phyloP scores from a whole-genome alignment of 495 filamentous ascomycete genomes.

The Hypomontagnella monticulosa region DNA sequence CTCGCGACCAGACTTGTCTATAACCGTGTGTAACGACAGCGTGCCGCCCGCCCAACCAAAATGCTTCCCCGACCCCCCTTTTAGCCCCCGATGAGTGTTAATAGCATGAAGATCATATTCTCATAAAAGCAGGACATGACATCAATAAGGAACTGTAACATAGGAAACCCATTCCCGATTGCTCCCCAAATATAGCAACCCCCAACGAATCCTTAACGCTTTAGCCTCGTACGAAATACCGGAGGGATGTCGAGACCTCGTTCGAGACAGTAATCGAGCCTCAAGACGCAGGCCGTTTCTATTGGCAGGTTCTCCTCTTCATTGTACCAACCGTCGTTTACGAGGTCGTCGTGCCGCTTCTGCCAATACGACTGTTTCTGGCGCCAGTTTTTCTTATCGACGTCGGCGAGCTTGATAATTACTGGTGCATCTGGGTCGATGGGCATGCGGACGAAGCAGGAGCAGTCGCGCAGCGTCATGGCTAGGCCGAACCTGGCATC shows the following conservation, averaged over 20 bases:
- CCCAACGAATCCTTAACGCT: neutral
- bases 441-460: slow-evolving; percentile 76
- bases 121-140: slow-evolving; percentile 32
- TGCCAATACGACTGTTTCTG: slow-evolving; percentile 81
- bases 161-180: neutral
- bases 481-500: slow-evolving; percentile 59
- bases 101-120: slow-evolving; percentile 34
- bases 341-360: slow-evolving; percentile 67
- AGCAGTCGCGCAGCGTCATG: slow-evolving; percentile 93
- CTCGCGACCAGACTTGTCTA: slow-evolving; percentile 33
- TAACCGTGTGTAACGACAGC: slow-evolving; percentile 26
- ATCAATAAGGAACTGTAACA: slow-evolving; percentile 1
- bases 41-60: slow-evolving; percentile 37
- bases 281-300: slow-evolving; percentile 38
- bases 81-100: slow-evolving; percentile 23
- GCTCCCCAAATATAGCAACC: neutral
- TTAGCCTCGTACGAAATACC: slow-evolving; percentile 29
- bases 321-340: slow-evolving; percentile 78
- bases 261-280: slow-evolving; percentile 26
- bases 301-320: slow-evolving; percentile 55
- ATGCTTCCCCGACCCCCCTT: slow-evolving; percentile 26
- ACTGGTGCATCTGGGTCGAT: slow-evolving; percentile 53
- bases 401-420: slow-evolving; percentile 82
- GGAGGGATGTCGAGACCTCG: slow-evolving; percentile 27
- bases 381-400: slow-evolving; percentile 83